Evolutionary conservation across 2,329 filamentous ascomycete genomes (phyloP).

Genomic region (Alternaria arborescens): DNA sequence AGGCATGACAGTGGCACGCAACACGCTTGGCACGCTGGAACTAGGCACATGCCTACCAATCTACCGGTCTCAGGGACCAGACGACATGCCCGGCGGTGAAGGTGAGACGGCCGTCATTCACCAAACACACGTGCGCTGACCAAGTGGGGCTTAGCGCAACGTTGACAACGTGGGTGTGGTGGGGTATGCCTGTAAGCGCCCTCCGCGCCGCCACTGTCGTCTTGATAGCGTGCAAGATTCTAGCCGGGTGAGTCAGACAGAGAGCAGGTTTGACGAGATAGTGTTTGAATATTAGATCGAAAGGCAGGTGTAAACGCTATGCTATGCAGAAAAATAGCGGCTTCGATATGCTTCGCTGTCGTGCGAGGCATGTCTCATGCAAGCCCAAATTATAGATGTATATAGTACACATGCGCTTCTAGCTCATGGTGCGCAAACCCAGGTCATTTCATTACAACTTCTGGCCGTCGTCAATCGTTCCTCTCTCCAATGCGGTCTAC

Average conservation of each 20-base stretch:
- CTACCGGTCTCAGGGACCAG: constrained; percentile 7
- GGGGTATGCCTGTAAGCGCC: constrained; percentile 5
- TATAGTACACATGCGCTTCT: constrained; percentile 18
- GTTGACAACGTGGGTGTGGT: constrained; percentile 5
- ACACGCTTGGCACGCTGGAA: neutral
- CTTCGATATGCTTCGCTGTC: neutral
- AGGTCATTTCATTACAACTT: constrained; percentile 16
- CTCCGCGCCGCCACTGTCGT: constrained; percentile 5
- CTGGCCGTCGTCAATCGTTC: constrained; percentile 17
- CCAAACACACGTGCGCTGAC: constrained; percentile 4
- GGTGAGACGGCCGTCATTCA: constrained; percentile 18
- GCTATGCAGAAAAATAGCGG: constrained; percentile 2
- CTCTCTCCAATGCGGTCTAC: constrained; percentile 15
- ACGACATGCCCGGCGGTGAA: constrained; percentile 11
- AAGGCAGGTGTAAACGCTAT: neutral
- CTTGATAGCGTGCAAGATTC: neutral
- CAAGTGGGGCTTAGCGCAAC: neutral
- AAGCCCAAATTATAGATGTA: constrained; percentile 4
- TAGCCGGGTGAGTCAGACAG: neutral
- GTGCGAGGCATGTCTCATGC: neutral
- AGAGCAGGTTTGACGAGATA: neutral
- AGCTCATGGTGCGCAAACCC: constrained; percentile 2
- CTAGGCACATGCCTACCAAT: constrained; percentile 13
- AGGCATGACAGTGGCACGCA: constrained; percentile 18
- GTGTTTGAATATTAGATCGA: neutral